Base-by-base conservation (phyloP, 2,329 filamentous ascomycete genomes). In the Botrytis byssoidea region DNA sequence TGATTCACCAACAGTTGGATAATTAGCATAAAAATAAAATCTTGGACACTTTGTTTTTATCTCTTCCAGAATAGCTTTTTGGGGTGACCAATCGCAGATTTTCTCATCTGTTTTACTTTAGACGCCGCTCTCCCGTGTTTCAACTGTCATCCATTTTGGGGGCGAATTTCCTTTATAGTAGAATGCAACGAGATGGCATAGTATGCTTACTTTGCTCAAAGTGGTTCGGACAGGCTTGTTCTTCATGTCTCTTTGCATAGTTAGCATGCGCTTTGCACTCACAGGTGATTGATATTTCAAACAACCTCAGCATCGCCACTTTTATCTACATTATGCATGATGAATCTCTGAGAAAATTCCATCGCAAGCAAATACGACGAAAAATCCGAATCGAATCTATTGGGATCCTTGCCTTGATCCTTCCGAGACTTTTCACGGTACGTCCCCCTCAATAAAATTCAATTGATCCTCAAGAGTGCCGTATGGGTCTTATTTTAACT, bases 131-230 rank as follows among this genome's bases (percentile, higher is more conserved):
- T 64, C 25, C 29, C n/a, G 48, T 55, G 70, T 71, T 71, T 71
- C 70, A 42, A 32, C 32, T 71, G 46, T 40, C 46, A 51, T 64
- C 60, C 29, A 32, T 57, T 48, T 71, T 71, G 60, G 70, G 70
- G 60, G 60, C 70, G 29, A 55, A 35, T 32, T 4, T 35, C 12
- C 48, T 66, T 55, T n/a, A 65, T 51, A 16, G 35, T 35, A 70
- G 10, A 55, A 55, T 66, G 37, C 60, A 10, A 40, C 29, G 16
- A 44, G n/a, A 64, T 44, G 61, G 9, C 16, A 65, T 44, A 32
- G 40, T 37, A 66, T 55, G 46, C 60, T 57, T 72, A 67, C 46
- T n/a, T 55, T 29, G n/a, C 57, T 63, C 22, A 25, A 68, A 12
- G 14, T 25, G 25, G 12, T 68, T 42, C 48, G 46, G 18, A 40